Evolutionary conservation across 148 eudicot genomes (phyloP), one percentile per base, ranked within the genome.

Genomic region (Oxyria digyna): DNA sequence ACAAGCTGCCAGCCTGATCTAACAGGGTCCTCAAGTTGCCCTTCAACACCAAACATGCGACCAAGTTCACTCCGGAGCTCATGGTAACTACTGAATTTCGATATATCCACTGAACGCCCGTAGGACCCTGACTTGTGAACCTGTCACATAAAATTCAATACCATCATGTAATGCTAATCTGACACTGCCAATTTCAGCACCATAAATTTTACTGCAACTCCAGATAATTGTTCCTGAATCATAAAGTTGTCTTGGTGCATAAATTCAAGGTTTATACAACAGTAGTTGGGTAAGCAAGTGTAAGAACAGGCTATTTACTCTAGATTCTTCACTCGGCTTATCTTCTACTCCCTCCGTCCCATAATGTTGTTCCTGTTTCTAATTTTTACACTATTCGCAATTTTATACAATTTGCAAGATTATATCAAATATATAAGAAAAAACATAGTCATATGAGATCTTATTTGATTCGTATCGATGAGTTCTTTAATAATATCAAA

Each of bases 1-100:
- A 86, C 91, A 89, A 89, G 96, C 96, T 89, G 96, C 96, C 96
- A 89, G 96, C 96, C 96, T 89, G 91, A 89, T 89, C 96, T 89
- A 80, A 75, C 62, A 72, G 91, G 87, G 48, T 86, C 91, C 79
- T 89, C 91, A 80, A 89, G 77, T 70, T 84, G 81, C 81, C 91
- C 89, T 80, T 86, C 91, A 65, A 89, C 85, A 74, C 96, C 89
- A 72, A 86, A 89, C 87, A 89, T 49, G 33, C 79, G 87, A 74
- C 86, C 91, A 65, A 89, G 89, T 76, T 81, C 89, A 77, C 89
- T 74, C 46, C 96, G 89, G 75, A 89, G 85, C 81, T 89, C 91
- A 49, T 83, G 79, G 48, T 89, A 89, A 69, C 96, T 86, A 87
- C 91, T 89, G 49, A 83, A 89, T 73, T 85, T 84, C 64, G 89